Percentiles rank a stretch among this genome's conserved stretches.
Conservation (phyloP, 768 basidiomycete species). For the Leccinum variicolor region DNA sequence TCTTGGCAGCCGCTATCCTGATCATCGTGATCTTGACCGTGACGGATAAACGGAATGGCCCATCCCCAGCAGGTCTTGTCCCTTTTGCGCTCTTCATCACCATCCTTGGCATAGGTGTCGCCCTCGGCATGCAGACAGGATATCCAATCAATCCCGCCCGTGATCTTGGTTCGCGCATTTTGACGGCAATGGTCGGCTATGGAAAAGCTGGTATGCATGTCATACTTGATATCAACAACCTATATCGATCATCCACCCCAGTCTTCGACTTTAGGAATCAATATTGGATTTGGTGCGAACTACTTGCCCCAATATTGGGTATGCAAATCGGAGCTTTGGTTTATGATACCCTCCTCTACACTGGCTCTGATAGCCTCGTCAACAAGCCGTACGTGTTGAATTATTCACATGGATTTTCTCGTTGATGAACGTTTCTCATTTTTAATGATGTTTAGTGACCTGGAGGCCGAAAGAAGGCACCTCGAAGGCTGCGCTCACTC, state of each 20-base stretch:
- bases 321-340: constrained; percentile 50
- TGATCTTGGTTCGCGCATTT: constrained; percentile 64
- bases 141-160: constrained; percentile 70
- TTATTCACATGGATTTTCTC: not conserved
- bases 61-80: constrained; percentile 48
- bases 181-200: constrained; percentile 73
- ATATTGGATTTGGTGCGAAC: constrained; percentile 72
- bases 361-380: constrained; percentile 50
- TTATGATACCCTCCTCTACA: constrained; percentile 59
- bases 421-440: not conserved
- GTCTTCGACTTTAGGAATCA: constrained; percentile 41
- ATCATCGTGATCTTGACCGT: constrained; percentile 51
- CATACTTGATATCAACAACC: not conserved
- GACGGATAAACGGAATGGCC: constrained; percentile 50
- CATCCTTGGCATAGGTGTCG: constrained; percentile 53
- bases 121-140: constrained; percentile 66
- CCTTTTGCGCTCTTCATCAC: constrained; percentile 55
- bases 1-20: constrained; percentile 54
- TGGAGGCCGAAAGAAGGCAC: constrained; percentile 13
- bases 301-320: constrained; percentile 58
- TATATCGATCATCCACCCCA: constrained; percentile 24
- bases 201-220: constrained; percentile 45
- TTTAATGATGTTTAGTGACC: constrained; percentile 6
- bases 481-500: constrained; percentile 7
- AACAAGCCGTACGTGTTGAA: constrained; percentile 45